Evolutionary conservation across 2,329 filamentous ascomycete species (phyloP), one percentile per base, ranked within the genome.

Genomic region (Colletotrichum sp.): DNA sequence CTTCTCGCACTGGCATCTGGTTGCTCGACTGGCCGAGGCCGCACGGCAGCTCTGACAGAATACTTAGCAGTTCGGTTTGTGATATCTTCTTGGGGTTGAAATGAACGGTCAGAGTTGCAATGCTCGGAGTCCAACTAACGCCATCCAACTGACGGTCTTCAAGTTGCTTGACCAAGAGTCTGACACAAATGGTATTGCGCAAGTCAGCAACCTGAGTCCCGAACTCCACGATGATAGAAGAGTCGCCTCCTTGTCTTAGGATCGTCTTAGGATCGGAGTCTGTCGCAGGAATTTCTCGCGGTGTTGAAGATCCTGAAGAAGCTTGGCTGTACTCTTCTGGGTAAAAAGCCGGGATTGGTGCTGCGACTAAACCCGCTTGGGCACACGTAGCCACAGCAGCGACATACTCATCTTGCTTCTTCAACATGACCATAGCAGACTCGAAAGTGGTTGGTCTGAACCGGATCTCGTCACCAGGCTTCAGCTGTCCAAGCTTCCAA

Each of bases 401-500:
- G 6, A 52, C 3, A 22, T 52, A 22, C n/a, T 52, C n/a, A 8
- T 8, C n/a, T 12, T 52, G 44, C n/a, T 13, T 22, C n/a, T 52
- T 22, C n/a, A 52, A 12, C 6, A 52, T 13, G 8, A n/a, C 44
- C 29, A 19, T 34, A 7, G 22, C 59, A 19, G 39, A 30, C 57
- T 25, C 22, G 9, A 63, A 80, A 65, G 71, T 59, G 8, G 39
- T 15, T 1, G 68, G 57, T n/a, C 9, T 22, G 44, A 73, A 22
- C 6, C 16, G 29, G 2, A 73, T 15, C 8, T 22, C 16, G 34
- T 83, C 80, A 2, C 84, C 84, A 0, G 84, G 80, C 22, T 80
- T 82, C 3, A 85, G 79, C 71, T 84, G 83, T 6, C 84, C 84
- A 3, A 85, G 68, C 75, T 84, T 85, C 82, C 83, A 85, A 70